phyloP scores from a whole-genome alignment of 257 asterid species.

The Scutellaria galericulata region DNA sequence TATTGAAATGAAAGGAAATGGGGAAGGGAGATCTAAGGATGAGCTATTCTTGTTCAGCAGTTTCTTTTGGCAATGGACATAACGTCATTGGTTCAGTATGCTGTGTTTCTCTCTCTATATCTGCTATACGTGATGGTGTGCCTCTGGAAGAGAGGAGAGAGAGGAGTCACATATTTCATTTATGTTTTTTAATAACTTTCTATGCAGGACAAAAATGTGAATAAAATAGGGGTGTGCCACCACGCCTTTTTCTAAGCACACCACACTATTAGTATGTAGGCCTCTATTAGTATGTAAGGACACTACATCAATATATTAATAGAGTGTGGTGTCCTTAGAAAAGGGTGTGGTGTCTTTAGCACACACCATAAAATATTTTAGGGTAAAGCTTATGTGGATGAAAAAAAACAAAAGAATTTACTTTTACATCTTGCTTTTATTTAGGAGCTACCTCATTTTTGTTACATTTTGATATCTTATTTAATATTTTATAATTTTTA shows the following conservation, averaged over 20 bases:
- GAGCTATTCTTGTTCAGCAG: conserved; percentile 2
- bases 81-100: conserved; percentile 29
- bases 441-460: background rate
- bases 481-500: too few species aligned
- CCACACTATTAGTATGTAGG: too few species aligned
- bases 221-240: too few species aligned
- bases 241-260: too few species aligned
- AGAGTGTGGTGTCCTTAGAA: too few species aligned
- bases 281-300: too few species aligned
- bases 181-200: background rate
- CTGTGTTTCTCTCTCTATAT: conserved; percentile 40
- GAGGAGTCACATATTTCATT: conserved; percentile 4
- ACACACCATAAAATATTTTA: conserved; percentile 22
- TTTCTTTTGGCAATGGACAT: background rate
- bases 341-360: too few species aligned
- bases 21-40: conserved; percentile 41
- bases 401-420: background rate
- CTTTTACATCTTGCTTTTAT: too few species aligned
- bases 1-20: conserved; percentile 33
- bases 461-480: too few species aligned
- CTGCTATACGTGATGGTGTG: conserved; percentile 24
- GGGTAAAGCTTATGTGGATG: conserved; percentile 30
- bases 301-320: too few species aligned
- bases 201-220: background rate
- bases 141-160: conserved; percentile 31